Conservation (phyloP, 495 filamentous ascomycete species). For the Zalerion maritima region DNA sequence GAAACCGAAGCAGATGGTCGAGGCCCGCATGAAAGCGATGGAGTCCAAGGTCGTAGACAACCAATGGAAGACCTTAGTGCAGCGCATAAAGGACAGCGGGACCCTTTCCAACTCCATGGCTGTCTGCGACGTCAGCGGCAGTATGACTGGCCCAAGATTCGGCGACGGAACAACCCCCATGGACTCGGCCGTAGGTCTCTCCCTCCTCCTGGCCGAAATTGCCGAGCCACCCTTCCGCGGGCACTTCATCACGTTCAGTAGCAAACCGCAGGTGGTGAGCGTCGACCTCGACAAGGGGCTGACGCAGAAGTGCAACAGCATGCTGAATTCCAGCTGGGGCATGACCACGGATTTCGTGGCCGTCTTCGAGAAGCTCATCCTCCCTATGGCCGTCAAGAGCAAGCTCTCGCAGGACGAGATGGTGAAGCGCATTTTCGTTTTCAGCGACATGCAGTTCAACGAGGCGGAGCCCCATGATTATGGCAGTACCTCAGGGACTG, state of each 20-base stretch:
- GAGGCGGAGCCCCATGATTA: slow-evolving; percentile 7
- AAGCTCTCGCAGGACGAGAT: slow-evolving; percentile 26
- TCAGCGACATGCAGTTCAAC: slow-evolving; percentile 36
- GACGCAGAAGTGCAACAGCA: slow-evolving; percentile 14
- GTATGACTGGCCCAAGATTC: slow-evolving; percentile 22
- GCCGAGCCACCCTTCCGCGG: slow-evolving; percentile 29
- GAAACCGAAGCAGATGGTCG: slow-evolving; percentile 3
- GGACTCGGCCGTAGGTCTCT: slow-evolving; percentile 30
- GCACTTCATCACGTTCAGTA: slow-evolving; percentile 30
- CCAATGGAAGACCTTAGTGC: slow-evolving; percentile 34
- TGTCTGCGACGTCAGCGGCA: slow-evolving; percentile 31
- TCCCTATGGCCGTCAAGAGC: slow-evolving; percentile 27
- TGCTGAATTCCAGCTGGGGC: slow-evolving; percentile 14
- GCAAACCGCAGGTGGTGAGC: slow-evolving; percentile 12
- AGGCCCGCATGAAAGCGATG: slow-evolving; percentile 3
- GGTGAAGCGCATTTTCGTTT: slow-evolving; percentile 35
- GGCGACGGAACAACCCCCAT: slow-evolving; percentile 27
- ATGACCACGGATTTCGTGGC: slow-evolving; percentile 29
- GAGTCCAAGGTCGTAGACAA: slow-evolving; percentile 17
- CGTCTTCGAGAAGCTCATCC: slow-evolving; percentile 28
- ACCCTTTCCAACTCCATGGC: slow-evolving; percentile 26
- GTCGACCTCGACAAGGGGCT: slow-evolving; percentile 19
- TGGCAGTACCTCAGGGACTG: too few species aligned
- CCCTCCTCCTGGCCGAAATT: slow-evolving; percentile 29
- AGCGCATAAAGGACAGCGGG: slow-evolving; percentile 30